Evolutionary conservation across 2,329 filamentous ascomycete species (phyloP).

Genomic region (Microdochium trichocladiopsis): DNA sequence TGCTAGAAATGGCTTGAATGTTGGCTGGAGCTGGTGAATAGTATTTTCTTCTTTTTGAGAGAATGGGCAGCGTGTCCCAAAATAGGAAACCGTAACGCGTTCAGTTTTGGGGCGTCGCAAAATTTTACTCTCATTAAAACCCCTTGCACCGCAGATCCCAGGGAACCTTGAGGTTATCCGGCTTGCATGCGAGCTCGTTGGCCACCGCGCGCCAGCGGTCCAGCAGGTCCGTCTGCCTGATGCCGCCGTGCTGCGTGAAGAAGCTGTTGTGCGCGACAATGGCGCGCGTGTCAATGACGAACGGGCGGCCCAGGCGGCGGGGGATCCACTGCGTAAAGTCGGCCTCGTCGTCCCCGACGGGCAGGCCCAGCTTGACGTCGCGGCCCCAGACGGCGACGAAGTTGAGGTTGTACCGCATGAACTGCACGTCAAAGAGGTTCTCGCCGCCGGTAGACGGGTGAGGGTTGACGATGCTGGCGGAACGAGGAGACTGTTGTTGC

Average conservation of each 20-base stretch:
- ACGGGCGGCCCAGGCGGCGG: slow-evolving; percentile 28
- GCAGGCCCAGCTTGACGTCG: slow-evolving; percentile 39
- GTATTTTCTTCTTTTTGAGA: no score
- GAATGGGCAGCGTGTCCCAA: no score
- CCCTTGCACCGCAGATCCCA: slow-evolving; percentile 16
- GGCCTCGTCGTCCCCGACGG: slow-evolving; percentile 36
- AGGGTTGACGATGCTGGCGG: background rate
- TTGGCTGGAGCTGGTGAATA: no score
- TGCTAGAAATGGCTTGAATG: no score
- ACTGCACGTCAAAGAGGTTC: slow-evolving; percentile 38
- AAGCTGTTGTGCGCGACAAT: slow-evolving; percentile 48
- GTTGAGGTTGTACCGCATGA: slow-evolving; percentile 43
- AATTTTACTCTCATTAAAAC: no score
- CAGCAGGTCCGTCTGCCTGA: slow-evolving; percentile 47
- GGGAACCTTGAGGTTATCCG: slow-evolving; percentile 14
- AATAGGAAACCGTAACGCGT: no score
- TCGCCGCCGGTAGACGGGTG: slow-evolving; percentile 13
- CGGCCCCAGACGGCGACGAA: slow-evolving; percentile 45
- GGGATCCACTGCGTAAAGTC: slow-evolving; percentile 32
- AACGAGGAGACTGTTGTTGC: background rate
- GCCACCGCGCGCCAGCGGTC: slow-evolving; percentile 46
- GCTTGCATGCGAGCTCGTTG: slow-evolving; percentile 39
- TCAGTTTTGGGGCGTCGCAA: no score
- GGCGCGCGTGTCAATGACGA: slow-evolving; percentile 46
- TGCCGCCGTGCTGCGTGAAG: slow-evolving; percentile 27